Evolutionary conservation across 2,329 filamentous ascomycete species (phyloP).

Genomic region (Kalmusia sp.): DNA sequence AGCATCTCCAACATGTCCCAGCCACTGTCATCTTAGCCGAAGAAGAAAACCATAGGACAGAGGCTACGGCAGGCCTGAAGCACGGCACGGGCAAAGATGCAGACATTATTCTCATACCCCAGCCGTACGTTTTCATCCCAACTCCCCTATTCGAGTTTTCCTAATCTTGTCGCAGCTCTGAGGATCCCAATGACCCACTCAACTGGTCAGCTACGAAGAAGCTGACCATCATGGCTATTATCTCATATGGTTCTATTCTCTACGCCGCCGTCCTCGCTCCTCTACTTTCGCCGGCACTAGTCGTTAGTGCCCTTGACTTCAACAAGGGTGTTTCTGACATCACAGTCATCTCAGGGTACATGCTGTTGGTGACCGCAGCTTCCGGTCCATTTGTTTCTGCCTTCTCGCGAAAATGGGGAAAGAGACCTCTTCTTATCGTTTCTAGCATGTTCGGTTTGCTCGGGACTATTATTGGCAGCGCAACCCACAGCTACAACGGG

Average conservation of each 20-base stretch:
- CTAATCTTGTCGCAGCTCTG: constrained; percentile 40
- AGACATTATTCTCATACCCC: constrained; percentile 42
- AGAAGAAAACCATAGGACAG: constrained; percentile 20
- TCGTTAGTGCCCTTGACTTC: constrained; percentile 41
- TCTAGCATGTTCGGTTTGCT: constrained; percentile 39
- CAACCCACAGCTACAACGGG: constrained; percentile 35
- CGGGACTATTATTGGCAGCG: constrained; percentile 37
- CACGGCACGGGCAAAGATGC: constrained; percentile 41
- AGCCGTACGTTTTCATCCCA: constrained; percentile 31
- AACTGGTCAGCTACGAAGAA: constrained; percentile 45
- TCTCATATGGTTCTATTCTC: constrained; percentile 40
- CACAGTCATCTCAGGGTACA: constrained; percentile 48
- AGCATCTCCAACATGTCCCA: constrained; percentile 41
- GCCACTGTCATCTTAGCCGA: constrained; percentile 43
- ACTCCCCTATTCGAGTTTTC: neutral
- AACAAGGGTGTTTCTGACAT: constrained; percentile 35
- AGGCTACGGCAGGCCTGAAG: constrained; percentile 33
- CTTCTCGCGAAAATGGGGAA: constrained; percentile 41
- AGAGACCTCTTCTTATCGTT: constrained; percentile 38
- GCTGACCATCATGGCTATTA: constrained; percentile 38
- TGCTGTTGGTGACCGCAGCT: constrained; percentile 42
- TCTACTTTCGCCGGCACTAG: constrained; percentile 44
- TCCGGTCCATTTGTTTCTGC: constrained; percentile 44
- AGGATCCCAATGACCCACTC: constrained; percentile 45
- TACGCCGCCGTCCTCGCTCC: constrained; percentile 42